phyloP scores from a whole-genome alignment of 2,329 filamentous ascomycete species.

The Penicillium sp. region DNA sequence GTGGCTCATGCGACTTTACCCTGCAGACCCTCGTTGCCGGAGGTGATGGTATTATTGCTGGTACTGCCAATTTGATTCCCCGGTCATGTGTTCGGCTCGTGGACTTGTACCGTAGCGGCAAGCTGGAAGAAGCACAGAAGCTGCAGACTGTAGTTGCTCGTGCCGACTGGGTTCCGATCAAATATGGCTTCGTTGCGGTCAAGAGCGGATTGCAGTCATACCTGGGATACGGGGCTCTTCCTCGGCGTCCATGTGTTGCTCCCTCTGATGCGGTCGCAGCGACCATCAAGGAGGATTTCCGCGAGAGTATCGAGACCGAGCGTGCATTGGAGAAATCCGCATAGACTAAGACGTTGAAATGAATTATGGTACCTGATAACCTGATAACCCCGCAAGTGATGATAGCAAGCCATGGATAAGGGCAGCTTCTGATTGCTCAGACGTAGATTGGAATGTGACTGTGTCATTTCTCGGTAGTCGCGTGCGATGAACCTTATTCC shows the following conservation, averaged over 20 bases:
- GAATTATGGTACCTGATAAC: background rate
- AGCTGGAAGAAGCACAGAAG: slow-evolving; percentile 67
- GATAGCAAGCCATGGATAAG: background rate
- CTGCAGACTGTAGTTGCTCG: slow-evolving; percentile 72
- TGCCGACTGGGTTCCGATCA: slow-evolving; percentile 78
- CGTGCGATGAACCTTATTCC: background rate
- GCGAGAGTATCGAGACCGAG: slow-evolving; percentile 38
- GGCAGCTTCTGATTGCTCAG: background rate
- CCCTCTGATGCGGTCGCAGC: slow-evolving; percentile 36
- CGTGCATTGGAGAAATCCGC: slow-evolving; percentile 23
- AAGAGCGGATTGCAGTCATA: slow-evolving; percentile 76
- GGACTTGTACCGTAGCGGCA: slow-evolving; percentile 68
- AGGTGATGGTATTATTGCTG: slow-evolving; percentile 78
- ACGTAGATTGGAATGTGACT: slow-evolving; percentile 3
- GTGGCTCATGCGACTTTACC: slow-evolving; percentile 83
- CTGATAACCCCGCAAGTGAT: background rate
- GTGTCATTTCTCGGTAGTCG: slow-evolving; percentile 3
- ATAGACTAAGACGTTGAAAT: background rate
- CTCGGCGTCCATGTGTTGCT: slow-evolving; percentile 59
- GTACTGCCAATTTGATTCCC: slow-evolving; percentile 78
- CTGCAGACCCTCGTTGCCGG: slow-evolving; percentile 73
- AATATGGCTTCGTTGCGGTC: slow-evolving; percentile 77
- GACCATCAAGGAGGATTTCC: slow-evolving; percentile 35
- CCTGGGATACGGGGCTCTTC: slow-evolving; percentile 74
- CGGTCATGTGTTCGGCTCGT: slow-evolving; percentile 74